A percentile compares a stretch with the other conserved stretches of the same genome.
Conservation (phyloP, 2,329 filamentous ascomycete genomes). For the Aspergillus chevalieri region DNA sequence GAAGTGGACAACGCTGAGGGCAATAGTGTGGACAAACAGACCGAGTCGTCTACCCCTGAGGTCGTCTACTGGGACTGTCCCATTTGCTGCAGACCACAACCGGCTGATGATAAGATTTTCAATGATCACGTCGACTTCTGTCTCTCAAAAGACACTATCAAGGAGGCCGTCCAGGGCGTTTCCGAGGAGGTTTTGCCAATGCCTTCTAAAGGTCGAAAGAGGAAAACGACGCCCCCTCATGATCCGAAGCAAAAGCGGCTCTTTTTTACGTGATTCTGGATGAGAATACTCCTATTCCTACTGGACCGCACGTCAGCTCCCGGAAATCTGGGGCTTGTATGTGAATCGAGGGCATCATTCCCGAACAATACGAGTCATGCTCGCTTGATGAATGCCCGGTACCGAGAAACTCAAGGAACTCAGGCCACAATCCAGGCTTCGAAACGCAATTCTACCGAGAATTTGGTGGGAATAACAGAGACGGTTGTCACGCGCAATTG, state of each 20-base stretch:
- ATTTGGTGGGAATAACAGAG: too few relatives aligned
- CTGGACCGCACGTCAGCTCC: too few relatives aligned
- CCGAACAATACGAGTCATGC: too few relatives aligned
- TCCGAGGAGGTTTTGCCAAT: conserved; percentile 13
- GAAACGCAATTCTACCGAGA: too few relatives aligned
- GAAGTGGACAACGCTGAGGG: conserved; percentile 21
- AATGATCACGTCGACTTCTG: conserved; percentile 93
- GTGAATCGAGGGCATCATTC: too few relatives aligned
- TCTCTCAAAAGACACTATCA: conserved; percentile 77
- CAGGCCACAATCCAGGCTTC: too few relatives aligned
- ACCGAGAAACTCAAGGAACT: too few relatives aligned
- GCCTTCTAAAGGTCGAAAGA: conserved; percentile 15
- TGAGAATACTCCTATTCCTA: neutral
- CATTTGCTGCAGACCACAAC: conserved; percentile 72
- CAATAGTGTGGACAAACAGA: neutral
- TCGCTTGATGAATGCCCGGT: too few relatives aligned
- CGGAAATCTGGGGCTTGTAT: too few relatives aligned
- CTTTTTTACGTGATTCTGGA: conserved; percentile 25
- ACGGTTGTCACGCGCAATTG: too few relatives aligned
- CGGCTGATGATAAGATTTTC: conserved; percentile 67
- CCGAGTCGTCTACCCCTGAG: conserved; percentile 5
- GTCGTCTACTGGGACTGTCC: conserved; percentile 75
- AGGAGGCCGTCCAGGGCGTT: conserved; percentile 64
- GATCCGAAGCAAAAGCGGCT: conserved; percentile 31
- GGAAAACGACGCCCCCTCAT: conserved; percentile 27